Evolutionary conservation across 176 grass and related monocot species (phyloP), one percentile per base, ranked within the genome.

Genomic region (maize (Zea mays)): DNA sequence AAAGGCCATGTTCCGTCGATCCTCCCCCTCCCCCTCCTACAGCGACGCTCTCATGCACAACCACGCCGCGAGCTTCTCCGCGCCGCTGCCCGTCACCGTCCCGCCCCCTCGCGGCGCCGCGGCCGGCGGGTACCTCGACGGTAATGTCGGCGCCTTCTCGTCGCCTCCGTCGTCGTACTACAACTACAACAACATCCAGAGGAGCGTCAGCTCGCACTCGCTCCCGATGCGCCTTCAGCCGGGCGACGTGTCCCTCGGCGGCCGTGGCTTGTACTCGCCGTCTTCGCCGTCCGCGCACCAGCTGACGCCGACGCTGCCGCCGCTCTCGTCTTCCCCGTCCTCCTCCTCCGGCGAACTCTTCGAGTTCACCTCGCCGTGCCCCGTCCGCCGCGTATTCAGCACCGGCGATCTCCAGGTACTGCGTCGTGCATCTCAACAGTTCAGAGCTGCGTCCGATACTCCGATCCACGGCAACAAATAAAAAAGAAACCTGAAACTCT

Each of bases 371-470:
- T 81, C 83, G 5, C 38, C 82, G 1, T 66, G 79, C 54, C 82
- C 88, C 6, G 76, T 96, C 15, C 87, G 96, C 77, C 87, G 90
- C 16, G 90, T 93, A 76, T 87, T 84, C 45, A 99, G 96, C 88
- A 87, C 92, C 14, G 96, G 92, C 51, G 92, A 99, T 48, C 90
- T 99, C 72, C 92, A 96, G 88, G 96, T 93, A 76, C 41, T 2
- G 38, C 27, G 27, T 27, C 51, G 4, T 58, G 45, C 42, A 7
- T 62, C 19, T 36, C 4, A 1, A 45, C 16, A 41, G 38, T 11
- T 62, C 65, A 21, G 51, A 27, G 27, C 27, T 27, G 27, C 27
- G 27, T 27, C 27, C 27, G 27, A 27, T 27, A 34, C 33, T 34
- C 10, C 65, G 11, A 20, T 20, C 2, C 66, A 27, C 10, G 47